phyloP scores from a whole-genome alignment of 164 flowering plant species.

The Chimonanthus salicifolius region DNA sequence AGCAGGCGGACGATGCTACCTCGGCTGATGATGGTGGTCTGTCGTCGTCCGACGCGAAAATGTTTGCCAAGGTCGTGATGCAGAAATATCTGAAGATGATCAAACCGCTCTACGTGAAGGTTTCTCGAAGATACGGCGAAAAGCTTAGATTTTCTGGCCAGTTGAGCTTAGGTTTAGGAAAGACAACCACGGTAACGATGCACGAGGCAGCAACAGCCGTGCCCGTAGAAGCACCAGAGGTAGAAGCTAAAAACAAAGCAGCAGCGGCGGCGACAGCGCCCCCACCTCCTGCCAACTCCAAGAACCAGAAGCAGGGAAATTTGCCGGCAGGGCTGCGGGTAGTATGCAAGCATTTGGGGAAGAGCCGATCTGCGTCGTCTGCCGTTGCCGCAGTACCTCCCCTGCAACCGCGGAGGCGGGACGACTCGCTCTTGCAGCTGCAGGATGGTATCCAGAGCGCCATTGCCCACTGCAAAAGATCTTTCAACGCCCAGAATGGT shows the following conservation, averaged over 20 bases:
- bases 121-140: slow-evolving; percentile 51
- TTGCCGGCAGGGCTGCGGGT: slow-evolving; percentile 51
- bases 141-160: slow-evolving; percentile 45
- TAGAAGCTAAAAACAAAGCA: no score
- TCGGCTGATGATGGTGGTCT: slow-evolving; percentile 7
- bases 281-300: neutral
- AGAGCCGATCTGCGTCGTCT: slow-evolving; percentile 66
- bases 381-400: slow-evolving; percentile 28
- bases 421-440: slow-evolving; percentile 77
- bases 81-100: slow-evolving; percentile 74
- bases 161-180: slow-evolving; percentile 18
- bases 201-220: neutral
- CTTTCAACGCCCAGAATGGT: slow-evolving; percentile 71
- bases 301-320: slow-evolving; percentile 33
- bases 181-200: neutral
- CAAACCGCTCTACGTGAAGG: slow-evolving; percentile 69
- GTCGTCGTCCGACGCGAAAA: slow-evolving; percentile 28
- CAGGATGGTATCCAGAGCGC: slow-evolving; percentile 93
- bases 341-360: slow-evolving; percentile 66
- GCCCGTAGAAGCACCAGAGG: neutral
- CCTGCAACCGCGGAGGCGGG: slow-evolving; percentile 35
- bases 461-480: slow-evolving; percentile 82
- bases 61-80: slow-evolving; percentile 44
- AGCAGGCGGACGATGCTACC: slow-evolving; percentile 15
- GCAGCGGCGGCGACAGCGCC: neutral